Conservation (phyloP, 2,329 filamentous ascomycete species). For the Aspergillus latus region DNA sequence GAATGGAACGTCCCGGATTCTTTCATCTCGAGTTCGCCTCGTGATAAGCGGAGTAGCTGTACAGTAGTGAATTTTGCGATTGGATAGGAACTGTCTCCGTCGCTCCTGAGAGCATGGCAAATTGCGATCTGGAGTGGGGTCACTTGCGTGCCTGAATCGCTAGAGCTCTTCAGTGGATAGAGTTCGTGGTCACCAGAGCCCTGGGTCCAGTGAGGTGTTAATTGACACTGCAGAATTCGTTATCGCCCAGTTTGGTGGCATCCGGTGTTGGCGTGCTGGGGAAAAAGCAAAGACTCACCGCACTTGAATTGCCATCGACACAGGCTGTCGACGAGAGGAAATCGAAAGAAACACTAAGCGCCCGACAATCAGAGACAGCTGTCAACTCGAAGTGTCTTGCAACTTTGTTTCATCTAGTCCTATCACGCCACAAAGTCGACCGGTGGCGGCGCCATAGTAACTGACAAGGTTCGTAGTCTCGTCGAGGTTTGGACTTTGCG, state of each 20-base stretch:
- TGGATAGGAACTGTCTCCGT: neutral
- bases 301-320: neutral
- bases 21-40: neutral
- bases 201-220: too few relatives aligned
- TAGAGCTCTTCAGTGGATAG: slow-evolving; percentile 13
- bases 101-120: neutral
- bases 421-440: neutral
- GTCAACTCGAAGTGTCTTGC: slow-evolving; percentile 1
- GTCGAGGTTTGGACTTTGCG: neutral
- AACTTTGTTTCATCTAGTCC: neutral
- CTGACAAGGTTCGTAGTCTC: neutral
- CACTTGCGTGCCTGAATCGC: slow-evolving; percentile 2
- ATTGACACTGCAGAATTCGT: slow-evolving; percentile 5
- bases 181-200: slow-evolving; percentile 13
- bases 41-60: neutral
- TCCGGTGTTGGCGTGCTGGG: neutral
- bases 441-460: neutral
- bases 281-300: neutral
- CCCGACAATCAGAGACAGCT: neutral
- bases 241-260: slow-evolving; percentile 2
- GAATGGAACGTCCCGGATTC: neutral
- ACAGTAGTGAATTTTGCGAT: neutral
- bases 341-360: neutral
- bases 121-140: slow-evolving; percentile 9
- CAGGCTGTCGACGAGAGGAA: neutral